phyloP scores from a whole-genome alignment of 164 flowering plant genomes.

The Liquidambar formosana region DNA sequence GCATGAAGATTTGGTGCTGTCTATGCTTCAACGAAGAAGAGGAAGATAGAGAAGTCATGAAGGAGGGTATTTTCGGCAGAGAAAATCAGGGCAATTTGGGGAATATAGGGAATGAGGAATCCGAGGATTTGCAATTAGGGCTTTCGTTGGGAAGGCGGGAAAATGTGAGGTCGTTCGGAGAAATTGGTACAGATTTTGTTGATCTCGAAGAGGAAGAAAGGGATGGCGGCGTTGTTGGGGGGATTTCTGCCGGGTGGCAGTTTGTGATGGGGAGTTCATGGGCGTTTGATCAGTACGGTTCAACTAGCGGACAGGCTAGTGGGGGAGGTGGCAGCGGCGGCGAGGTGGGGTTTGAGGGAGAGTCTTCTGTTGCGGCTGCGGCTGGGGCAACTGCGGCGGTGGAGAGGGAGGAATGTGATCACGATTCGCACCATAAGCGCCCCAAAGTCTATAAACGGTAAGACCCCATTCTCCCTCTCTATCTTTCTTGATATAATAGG shows the following conservation, averaged over 20 bases:
- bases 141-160: constrained; percentile 3
- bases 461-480: constrained; percentile 18
- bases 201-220: constrained; percentile 18
- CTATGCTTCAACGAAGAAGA: constrained; percentile 35
- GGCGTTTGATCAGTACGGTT: constrained; percentile 12
- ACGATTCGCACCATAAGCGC: constrained; percentile 64
- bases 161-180: neutral
- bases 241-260: constrained; percentile 9
- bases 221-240: neutral
- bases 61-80: constrained; percentile 16
- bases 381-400: neutral
- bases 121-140: constrained; percentile 17
- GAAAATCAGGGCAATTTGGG: constrained; percentile 20
- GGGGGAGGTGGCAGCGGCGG: neutral
- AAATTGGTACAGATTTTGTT: neutral
- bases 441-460: constrained; percentile 66
- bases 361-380: too few relatives aligned
- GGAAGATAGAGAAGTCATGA: constrained; percentile 17
- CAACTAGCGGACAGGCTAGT: constrained; percentile 13
- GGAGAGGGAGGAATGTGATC: constrained; percentile 25
- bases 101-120: constrained; percentile 25
- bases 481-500: neutral
- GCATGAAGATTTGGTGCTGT: constrained; percentile 66
- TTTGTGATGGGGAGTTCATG: constrained; percentile 22
- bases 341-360: too few relatives aligned